Evolutionary conservation across 192 early-diverging fungal genomes (phyloP), one percentile per base, ranked within the genome.

Genomic region (Backusella australiensis): DNA sequence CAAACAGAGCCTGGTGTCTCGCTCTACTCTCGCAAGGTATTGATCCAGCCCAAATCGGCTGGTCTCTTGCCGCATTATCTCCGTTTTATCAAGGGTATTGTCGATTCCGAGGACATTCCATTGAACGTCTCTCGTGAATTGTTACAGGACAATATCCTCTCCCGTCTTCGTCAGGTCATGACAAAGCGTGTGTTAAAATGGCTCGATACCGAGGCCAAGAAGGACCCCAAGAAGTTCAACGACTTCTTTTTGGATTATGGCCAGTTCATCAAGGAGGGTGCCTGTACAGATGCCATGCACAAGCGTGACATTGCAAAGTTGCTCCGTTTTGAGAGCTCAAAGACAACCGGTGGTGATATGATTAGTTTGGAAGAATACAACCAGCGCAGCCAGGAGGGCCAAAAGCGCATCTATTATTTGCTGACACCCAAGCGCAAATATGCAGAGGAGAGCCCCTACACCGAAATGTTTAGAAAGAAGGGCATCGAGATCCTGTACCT

Each of bases 101-200:
- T 96, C 29, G 94, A 96, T 75, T 90, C 89, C 5, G 93, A 95
- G 75, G 94, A 96, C 77, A 85, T 96, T 59, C 94, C 94, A 2
- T 80, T 96, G 35, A 95, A 95, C 59, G 93, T 96, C 5, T 96
- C 94, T 6, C 87, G 94, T 35, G 94, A 96, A 78, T 85, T 94
- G 26, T 73, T 96, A 11, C 94, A 96, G 74, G 88, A 94, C 46
- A 87, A 91, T 72, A 79, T 84, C 12, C 69, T 92, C 23, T 85
- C 93, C 29, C 91, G 90, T 63, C 77, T 88, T 32, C 86, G 86
- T 34, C 80, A 84, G 8, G 83, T 88, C 38, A 78, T 89, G 79
- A 89, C 88, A 6, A 77, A 81, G 5, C 86, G 88, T 74, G 80
- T 89, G 32, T 72, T 89, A 68, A 86, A 84, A 36, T 89, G 88